Conservation (phyloP, 139 green algal genomes). For the Monoraphidium neglectum region DNA sequence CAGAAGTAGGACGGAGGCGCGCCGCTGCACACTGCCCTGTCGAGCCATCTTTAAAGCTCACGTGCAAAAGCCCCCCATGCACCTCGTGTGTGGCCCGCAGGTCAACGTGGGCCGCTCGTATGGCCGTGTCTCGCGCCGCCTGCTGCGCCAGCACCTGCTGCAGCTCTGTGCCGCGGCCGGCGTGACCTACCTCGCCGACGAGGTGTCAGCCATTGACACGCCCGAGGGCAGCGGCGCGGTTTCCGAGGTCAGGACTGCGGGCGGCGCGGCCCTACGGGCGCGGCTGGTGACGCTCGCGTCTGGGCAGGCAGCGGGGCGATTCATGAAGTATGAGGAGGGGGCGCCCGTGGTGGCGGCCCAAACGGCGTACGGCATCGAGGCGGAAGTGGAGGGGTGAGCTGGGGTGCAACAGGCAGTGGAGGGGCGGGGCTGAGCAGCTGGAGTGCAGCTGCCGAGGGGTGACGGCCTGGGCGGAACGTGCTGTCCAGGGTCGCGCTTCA, state of each 20-base stretch:
- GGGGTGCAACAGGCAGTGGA: too few species aligned
- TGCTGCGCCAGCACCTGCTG: slow-evolving; percentile 64
- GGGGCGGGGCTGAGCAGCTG: too few species aligned
- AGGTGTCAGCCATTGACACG: slow-evolving; percentile 50
- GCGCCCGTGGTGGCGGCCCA: slow-evolving; percentile 83
- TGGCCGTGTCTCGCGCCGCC: slow-evolving; percentile 63
- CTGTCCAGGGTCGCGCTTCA: too few species aligned
- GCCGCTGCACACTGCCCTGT: too few species aligned
- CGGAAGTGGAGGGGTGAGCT: slow-evolving; percentile 58
- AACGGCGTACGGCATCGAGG: slow-evolving; percentile 91
- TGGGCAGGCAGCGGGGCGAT: slow-evolving; percentile 80
- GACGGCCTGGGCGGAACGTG: too few species aligned
- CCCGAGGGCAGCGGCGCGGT: background rate
- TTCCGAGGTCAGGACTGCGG: background rate
- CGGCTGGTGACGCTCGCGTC: slow-evolving; percentile 82
- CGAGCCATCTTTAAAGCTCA: too few species aligned
- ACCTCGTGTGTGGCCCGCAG: slow-evolving; percentile 26
- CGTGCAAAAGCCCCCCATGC: too few species aligned
- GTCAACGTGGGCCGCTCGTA: slow-evolving; percentile 60
- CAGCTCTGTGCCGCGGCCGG: slow-evolving; percentile 38
- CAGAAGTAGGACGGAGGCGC: too few species aligned
- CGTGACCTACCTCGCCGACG: slow-evolving; percentile 60
- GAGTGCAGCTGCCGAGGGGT: too few species aligned
- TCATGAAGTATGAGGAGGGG: slow-evolving; percentile 81
- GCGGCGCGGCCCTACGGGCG: background rate